Evolutionary conservation across 176 grass and related monocot genomes (phyloP), one percentile per base, ranked within the genome.

Genomic region (Melocanna baccifera): DNA sequence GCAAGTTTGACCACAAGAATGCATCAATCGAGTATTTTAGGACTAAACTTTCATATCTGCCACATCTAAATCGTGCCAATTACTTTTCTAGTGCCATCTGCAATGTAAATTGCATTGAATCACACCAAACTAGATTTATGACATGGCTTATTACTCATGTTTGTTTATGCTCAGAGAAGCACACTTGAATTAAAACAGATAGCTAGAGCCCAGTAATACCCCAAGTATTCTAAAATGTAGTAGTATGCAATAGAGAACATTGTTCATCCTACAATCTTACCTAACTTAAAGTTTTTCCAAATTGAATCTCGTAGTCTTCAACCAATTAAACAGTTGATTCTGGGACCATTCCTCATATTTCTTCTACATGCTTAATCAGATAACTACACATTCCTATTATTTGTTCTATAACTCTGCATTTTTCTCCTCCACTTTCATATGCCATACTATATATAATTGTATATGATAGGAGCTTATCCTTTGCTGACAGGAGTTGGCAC

Each of bases 401-500:
- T 83, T 86, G 65, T 86, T 32, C 45, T 72, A 18, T 29, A 42
- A 58, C 14, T 20, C 18, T 25, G 1, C 23, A 64, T 86, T 63
- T 55, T 86, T 52, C 77, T 68, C 30, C 64, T 81, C 23, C 76
- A 39, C 56, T 71, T 47, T 42, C 3, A 18, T 55, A 28, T 42
- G 77, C 75, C 59, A 55, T 55, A 45, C 23, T 81, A 22, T 53
- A 47, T 25, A 52, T 58, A 58, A n/a, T 22, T 23, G 56, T 23
- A 23, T 48, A 69, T 82, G 75, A 77, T 68, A 71, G 59, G 66
- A 74, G 34, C 70, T 76, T n/a, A 76, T 84, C 74, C 70, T 71
- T 75, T 75, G 46, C 67, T 93, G 81, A 37, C 91, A 98, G 96
- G 96, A 98, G 51, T 98, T 51, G 96, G 96, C 64, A 74, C 85